These are phyloP conservation scores for Carpinus viminea DNA, from an alignment of 306 rosid species.

Conservation along the genomic window DNA sequence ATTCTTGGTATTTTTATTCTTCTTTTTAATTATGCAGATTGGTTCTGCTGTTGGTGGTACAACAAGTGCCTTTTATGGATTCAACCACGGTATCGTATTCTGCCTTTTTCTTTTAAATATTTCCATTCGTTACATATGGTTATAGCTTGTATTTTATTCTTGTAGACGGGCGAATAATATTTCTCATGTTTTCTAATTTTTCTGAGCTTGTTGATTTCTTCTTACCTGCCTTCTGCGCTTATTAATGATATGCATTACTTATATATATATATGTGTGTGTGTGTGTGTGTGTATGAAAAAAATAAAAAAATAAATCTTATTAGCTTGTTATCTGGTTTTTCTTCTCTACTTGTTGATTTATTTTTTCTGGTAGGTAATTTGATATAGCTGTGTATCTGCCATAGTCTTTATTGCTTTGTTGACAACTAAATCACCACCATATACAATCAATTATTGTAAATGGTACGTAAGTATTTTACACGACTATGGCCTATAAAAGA, in stretches of 20 bases:
- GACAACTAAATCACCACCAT: too few relatives aligned
- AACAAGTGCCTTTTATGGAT: conserved; percentile 91
- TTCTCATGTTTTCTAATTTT: too few relatives aligned
- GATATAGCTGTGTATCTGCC: not conserved
- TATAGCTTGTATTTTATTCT: not conserved
- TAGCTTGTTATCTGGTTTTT: not conserved
- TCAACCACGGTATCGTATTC: conserved; percentile 64
- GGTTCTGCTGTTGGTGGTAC: conserved; percentile 96
- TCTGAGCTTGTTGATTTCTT: too few relatives aligned
- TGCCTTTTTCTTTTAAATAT: not conserved
- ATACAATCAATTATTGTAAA: not conserved
- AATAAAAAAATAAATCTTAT: too few relatives aligned
- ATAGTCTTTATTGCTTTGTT: too few relatives aligned
- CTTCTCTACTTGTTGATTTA: not conserved
- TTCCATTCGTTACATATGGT: not conserved
- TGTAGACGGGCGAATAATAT: not conserved
- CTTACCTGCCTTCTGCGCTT: too few relatives aligned
- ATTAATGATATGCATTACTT: too few relatives aligned
- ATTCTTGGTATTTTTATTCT: not conserved
- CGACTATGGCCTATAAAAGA: not conserved
- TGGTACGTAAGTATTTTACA: not conserved
- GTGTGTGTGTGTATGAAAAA: too few relatives aligned
- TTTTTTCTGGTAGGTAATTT: not conserved
- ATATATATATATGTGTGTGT: too few relatives aligned
- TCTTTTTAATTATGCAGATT: conserved; percentile 48